Base-by-base conservation (phyloP, 352 stramenopile species). In the Phytopythium cucurbitacearum region DNA sequence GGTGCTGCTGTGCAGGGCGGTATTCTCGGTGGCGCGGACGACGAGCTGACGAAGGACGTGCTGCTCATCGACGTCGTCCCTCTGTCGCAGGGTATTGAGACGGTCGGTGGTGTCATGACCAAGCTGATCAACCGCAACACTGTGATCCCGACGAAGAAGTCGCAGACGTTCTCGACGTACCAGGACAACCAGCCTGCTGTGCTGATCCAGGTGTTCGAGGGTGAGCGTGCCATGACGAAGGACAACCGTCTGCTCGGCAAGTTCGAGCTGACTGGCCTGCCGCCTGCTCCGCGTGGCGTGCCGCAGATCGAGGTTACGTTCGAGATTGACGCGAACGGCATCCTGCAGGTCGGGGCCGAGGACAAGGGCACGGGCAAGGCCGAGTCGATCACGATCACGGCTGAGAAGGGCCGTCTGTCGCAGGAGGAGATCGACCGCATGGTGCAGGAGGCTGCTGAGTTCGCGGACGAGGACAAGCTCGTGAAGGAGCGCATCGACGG, bases 401-500 rank as follows among this genome's bases (percentile, higher is more conserved):
- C 94, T 35, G 97, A 99, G 65, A 99, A 99, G 85, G 97, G 97
- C 53, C 94, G 97, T 80, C 80, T 99, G 46, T 98, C 87, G 34
- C 82, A 99, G 62, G 97, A 99, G 51, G 97, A 99, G 67, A 99
- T 99, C 67, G 92, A 99, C 61, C 89, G 96, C 60, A 99, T 99
- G 97, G 96, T 99, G 33, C 71, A 87, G 56, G 97, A 99, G 70
- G 97, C 97, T 32, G 97, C 99, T 47, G 81, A 99, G 76, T 99
- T 96, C 72, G 97, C 95, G n/a, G 96, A 99, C 48, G 94, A 99
- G 69, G 97, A 99, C 76, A 97, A 98, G 76, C 91, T 93, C 62
- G 84, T 98, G 45, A 98, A 98, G 85, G 90, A 97, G 60, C 85
- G 94, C 46, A 98, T 99, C 56, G 96, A 99, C 65, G 87, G 93